Conservation (phyloP, 345 rosid genomes). For the Acer campestre region DNA sequence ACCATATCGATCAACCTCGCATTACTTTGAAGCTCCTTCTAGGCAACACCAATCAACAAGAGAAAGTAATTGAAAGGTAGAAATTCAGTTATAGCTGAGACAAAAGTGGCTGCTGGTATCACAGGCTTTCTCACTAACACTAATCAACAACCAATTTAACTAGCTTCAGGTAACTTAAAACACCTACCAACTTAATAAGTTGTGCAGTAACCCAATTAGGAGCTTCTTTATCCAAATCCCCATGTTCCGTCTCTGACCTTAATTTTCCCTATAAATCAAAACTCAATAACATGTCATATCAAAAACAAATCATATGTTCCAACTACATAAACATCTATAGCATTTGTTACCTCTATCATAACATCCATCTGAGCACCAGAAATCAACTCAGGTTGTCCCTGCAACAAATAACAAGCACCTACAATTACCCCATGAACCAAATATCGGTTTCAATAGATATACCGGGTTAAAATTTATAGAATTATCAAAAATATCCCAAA, state of each 20-base stretch:
- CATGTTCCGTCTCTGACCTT: constrained; percentile 16
- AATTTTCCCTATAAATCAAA: constrained; percentile 46
- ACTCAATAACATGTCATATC: constrained; percentile 13
- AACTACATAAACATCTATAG: constrained; percentile 19
- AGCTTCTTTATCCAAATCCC: constrained; percentile 36
- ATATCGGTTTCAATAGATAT: background rate
- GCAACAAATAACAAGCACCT: constrained; percentile 28
- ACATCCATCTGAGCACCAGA: constrained; percentile 71
- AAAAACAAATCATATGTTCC: constrained; percentile 12
- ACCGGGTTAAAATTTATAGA: no score
- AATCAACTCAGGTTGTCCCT: constrained; percentile 75
- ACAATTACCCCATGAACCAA: constrained; percentile 1
- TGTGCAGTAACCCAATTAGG: constrained; percentile 55
- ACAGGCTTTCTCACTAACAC: background rate
- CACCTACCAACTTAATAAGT: constrained; percentile 63
- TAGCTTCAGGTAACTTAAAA: background rate
- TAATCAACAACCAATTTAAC: background rate
- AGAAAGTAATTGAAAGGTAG: background rate
- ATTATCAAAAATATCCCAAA: no score
- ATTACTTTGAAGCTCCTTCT: background rate
- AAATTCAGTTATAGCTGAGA: background rate
- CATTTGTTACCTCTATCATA: constrained; percentile 70
- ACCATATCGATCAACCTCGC: background rate
- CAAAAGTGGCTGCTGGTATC: background rate
- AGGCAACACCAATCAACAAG: background rate